Evolutionary conservation across 257 asterid species (phyloP).

Genomic region (Petunia axillaris): DNA sequence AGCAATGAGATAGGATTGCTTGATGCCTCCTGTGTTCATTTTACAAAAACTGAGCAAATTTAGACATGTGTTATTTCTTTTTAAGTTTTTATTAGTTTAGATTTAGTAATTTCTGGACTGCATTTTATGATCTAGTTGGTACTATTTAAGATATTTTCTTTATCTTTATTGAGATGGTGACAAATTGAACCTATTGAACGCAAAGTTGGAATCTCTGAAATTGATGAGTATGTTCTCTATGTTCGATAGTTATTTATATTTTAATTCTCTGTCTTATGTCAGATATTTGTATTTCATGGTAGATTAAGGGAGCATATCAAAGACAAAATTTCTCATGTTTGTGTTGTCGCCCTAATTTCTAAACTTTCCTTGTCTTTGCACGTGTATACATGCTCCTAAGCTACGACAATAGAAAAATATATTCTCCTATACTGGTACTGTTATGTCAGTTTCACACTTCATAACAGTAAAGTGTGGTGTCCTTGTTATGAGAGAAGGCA

Average conservation of each 20-base stretch:
- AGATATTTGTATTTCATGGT: background rate
- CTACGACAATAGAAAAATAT: background rate
- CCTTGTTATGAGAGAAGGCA: background rate
- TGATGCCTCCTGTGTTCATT: background rate
- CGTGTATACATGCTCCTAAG: background rate
- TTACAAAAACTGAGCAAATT: background rate
- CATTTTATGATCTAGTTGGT: background rate
- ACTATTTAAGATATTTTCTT: constrained; percentile 2
- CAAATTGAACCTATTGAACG: background rate
- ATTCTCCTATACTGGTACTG: background rate
- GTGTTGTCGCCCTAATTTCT: background rate
- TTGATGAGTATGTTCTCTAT: background rate
- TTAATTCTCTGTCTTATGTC: background rate
- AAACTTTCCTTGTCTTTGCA: background rate
- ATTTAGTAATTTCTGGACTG: background rate
- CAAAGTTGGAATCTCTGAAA: constrained; percentile 11
- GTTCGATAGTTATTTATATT: background rate
- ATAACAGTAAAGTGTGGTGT: background rate
- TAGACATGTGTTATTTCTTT: background rate
- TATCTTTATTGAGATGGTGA: background rate
- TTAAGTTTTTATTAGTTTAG: background rate
- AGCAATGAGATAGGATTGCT: background rate
- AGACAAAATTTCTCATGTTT: background rate
- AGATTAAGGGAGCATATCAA: background rate
- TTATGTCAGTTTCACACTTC: constrained; percentile 17